phyloP scores from a whole-genome alignment of 805 yeast species.

The Ogataea ganodermae region DNA sequence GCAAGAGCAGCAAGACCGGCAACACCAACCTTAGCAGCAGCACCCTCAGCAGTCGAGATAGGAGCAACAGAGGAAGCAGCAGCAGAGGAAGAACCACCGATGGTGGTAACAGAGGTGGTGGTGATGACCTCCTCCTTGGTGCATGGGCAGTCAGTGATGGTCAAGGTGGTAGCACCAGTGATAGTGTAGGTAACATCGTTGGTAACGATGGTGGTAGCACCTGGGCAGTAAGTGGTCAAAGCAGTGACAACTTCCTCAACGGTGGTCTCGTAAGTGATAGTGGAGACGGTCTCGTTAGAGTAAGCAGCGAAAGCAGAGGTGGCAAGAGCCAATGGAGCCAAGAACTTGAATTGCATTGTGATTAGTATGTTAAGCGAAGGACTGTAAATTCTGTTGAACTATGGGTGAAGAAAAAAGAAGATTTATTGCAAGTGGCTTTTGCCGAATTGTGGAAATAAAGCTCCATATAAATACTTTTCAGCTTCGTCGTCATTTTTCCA shows the following conservation, averaged over 20 bases:
- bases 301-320: slow-evolving; percentile 47
- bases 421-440: neutral
- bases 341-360: slow-evolving; percentile 39
- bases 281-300: slow-evolving; percentile 48
- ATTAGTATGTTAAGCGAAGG: slow-evolving; percentile 32
- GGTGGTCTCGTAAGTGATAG: slow-evolving; percentile 48
- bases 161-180: slow-evolving; percentile 76
- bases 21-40: slow-evolving; percentile 41
- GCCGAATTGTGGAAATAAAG: neutral
- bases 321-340: slow-evolving; percentile 39
- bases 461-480: slow-evolving; percentile 13
- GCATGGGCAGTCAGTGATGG: slow-evolving; percentile 88
- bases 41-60: slow-evolving; percentile 32
- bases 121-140: slow-evolving; percentile 44
- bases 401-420: neutral
- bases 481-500: slow-evolving; percentile 1
- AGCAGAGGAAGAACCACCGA: slow-evolving; percentile 22
- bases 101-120: slow-evolving; percentile 26
- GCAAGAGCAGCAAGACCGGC: slow-evolving; percentile 42
- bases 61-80: slow-evolving; percentile 20
- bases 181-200: slow-evolving; percentile 73
- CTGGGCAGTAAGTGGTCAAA: slow-evolving; percentile 83
- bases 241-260: slow-evolving; percentile 60
- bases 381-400: slow-evolving; percentile 21
- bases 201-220: slow-evolving; percentile 63